A percentile compares a stretch with the other conserved stretches of the same genome.
These are phyloP conservation scores for Butyriboletus loyo DNA, from an alignment of 768 basidiomycete species.

Conservation along the genomic window DNA sequence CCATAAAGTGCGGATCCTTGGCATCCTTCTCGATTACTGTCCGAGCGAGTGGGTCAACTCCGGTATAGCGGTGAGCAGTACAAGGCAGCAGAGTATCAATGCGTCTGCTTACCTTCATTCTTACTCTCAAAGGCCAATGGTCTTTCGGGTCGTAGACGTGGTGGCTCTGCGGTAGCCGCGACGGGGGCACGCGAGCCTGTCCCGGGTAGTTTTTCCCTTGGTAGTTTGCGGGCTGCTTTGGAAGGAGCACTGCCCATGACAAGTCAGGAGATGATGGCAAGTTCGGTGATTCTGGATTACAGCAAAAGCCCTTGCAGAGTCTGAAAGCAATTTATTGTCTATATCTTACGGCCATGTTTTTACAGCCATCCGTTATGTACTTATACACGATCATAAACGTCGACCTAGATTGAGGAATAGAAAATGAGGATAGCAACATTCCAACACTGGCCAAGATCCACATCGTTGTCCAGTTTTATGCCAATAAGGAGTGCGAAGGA, in stretches of 20 bases:
- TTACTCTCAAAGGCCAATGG: constrained; percentile 50
- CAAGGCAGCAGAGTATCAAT: neutral
- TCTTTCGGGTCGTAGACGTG: constrained; percentile 15
- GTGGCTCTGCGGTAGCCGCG: constrained; percentile 1
- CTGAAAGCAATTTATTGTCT: constrained; percentile 28
- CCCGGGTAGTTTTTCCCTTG: constrained; percentile 50
- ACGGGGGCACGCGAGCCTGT: constrained; percentile 42
- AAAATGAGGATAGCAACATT: constrained; percentile 30
- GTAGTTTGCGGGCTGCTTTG: constrained; percentile 55
- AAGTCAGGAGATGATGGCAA: neutral
- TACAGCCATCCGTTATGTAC: constrained; percentile 39
- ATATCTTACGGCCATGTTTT: constrained; percentile 34
- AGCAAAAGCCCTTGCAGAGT: neutral
- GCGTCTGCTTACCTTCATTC: constrained; percentile 40
- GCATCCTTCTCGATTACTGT: constrained; percentile 62
- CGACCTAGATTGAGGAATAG: constrained; percentile 33
- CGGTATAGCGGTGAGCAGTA: neutral
- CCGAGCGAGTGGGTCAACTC: neutral
- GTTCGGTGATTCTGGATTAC: neutral
- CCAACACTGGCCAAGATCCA: constrained; percentile 29
- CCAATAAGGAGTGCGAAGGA: constrained; percentile 24
- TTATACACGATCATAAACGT: constrained; percentile 36
- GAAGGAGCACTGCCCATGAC: constrained; percentile 63
- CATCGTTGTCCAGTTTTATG: constrained; percentile 21
- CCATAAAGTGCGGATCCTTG: constrained; percentile 68